phyloP scores from a whole-genome alignment of 768 basidiomycete genomes.

The Tylopilus balloui region DNA sequence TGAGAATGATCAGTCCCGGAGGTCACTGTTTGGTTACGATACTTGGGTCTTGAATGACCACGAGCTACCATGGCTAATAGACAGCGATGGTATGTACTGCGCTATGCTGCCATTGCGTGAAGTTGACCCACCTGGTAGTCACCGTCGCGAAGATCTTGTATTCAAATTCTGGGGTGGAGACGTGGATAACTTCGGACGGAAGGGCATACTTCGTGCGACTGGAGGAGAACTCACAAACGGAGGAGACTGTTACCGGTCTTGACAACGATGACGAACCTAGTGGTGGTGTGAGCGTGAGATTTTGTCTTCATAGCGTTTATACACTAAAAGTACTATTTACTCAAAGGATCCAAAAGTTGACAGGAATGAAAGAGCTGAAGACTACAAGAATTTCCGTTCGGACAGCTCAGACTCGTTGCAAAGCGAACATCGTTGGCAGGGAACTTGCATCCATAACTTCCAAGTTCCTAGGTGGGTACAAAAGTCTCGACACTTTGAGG shows the following conservation, averaged over 20 bases:
- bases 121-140: conserved; percentile 38
- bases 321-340: conserved; percentile 1
- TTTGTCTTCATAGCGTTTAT: neutral
- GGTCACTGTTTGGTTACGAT: conserved; percentile 47
- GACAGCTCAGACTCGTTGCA: conserved; percentile 8
- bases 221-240: conserved; percentile 34
- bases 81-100: conserved; percentile 54
- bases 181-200: conserved; percentile 85
- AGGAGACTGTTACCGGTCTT: neutral
- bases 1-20: conserved; percentile 31
- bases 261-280: conserved; percentile 46
- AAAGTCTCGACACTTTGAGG: conserved; percentile 60
- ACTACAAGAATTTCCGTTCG: neutral
- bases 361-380: conserved; percentile 5
- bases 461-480: conserved; percentile 75
- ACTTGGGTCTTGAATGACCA: conserved; percentile 67
- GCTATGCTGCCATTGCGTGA: neutral
- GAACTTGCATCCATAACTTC: conserved; percentile 76
- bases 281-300: conserved; percentile 37
- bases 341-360: conserved; percentile 10
- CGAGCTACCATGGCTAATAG: conserved; percentile 71
- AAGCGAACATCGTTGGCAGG: conserved; percentile 50
- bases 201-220: conserved; percentile 75
- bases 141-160: conserved; percentile 60
- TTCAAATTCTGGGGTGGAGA: conserved; percentile 60